Evolutionary conservation across 192 early-diverging fungal species (phyloP), one percentile per base, ranked within the genome.

Genomic region (Coemansia umbellata): DNA sequence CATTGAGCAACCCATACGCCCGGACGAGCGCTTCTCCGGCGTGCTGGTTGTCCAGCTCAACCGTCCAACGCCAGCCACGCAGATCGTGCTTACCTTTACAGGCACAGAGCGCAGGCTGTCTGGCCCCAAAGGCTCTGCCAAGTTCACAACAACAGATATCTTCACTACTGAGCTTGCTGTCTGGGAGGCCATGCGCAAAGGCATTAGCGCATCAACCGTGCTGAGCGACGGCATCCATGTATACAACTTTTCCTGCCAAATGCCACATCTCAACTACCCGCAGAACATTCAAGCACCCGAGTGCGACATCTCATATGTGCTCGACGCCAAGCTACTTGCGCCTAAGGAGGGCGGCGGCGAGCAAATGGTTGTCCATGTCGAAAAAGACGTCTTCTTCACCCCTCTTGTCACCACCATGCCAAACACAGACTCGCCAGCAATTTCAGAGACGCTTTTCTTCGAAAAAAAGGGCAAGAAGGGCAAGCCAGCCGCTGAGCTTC

Each of bases 261-360:
- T 75, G 50, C 73, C 73, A 17, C 53, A 69, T 36, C 43, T 75
- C 47, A 75, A 75, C 50, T 75, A 75, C 50, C 73, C 73, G 21
- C 73, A 75, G 53, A 67, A 33, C 36, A 39, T 65, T 18, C 42
- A 50, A 23, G 49, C 54, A 17, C 15, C 53, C 8, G 60, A 69
- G 57, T 75, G 43, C 40, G 66, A 68, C 6, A 49, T 69, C 32
- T 13, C 37, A 27, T 75, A 65, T 50, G 14, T 24, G 53, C 58
- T 75, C 10, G 50, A 54, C 37, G 61, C 47, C 11, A 49, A 37
- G 31, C 13, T 75, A 24, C 21, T 49, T 22, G 65, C 60, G 33
- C 73, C 73, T 28, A 41, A 50, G 53, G 60, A 60, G 26, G 24
- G 30, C 17, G 43, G 43, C 24, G 55, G 53, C 28, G 66, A 75